Evolutionary conservation across 345 rosid genomes (phyloP).

Genomic region (Camelina hispida): DNA sequence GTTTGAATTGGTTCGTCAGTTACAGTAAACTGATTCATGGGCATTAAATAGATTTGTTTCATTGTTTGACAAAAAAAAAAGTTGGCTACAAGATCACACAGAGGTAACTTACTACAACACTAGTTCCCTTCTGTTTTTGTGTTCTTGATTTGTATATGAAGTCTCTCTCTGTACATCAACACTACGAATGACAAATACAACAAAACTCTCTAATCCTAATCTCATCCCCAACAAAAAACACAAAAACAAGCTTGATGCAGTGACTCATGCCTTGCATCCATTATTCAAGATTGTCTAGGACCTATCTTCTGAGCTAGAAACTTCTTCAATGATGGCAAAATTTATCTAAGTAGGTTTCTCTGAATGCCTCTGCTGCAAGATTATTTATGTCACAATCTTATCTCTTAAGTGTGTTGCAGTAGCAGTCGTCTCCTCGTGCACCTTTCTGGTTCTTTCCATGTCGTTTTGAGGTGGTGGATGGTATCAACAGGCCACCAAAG

Average conservation of each 20-base stretch:
- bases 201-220: slow-evolving; percentile 38
- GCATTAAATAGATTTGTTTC: neutral
- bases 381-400: slow-evolving; percentile 22
- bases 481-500: slow-evolving; percentile 45
- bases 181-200: slow-evolving; percentile 27
- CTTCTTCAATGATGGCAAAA: slow-evolving; percentile 20
- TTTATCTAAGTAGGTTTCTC: neutral
- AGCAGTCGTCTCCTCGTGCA: slow-evolving; percentile 1
- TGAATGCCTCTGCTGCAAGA: slow-evolving; percentile 33
- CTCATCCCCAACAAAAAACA: neutral
- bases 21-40: no score
- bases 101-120: slow-evolving; percentile 18
- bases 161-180: slow-evolving; percentile 35
- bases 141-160: slow-evolving; percentile 38
- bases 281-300: slow-evolving; percentile 19
- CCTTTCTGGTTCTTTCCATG: slow-evolving; percentile 12
- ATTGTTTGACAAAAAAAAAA: neutral
- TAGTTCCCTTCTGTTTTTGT: slow-evolving; percentile 4
- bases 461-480: slow-evolving; percentile 24
- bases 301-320: slow-evolving; percentile 19
- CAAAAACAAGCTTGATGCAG: slow-evolving; percentile 2
- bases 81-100: slow-evolving; percentile 33
- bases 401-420: slow-evolving; percentile 7
- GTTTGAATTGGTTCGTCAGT: neutral
- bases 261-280: slow-evolving; percentile 19